Conservation (phyloP, 805 yeast genomes). For the Barnettozyma wickerhamii region DNA sequence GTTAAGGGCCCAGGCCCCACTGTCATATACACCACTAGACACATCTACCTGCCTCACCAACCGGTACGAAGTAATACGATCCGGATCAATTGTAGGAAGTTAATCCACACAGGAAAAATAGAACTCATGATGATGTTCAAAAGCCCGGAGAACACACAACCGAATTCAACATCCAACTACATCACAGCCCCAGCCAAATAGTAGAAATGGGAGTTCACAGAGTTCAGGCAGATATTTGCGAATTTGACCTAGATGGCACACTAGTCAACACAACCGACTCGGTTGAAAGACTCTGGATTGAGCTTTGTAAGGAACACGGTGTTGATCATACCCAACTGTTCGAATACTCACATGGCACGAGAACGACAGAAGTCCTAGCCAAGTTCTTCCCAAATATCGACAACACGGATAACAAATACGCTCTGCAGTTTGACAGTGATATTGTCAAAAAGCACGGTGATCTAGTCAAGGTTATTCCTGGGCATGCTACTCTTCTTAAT, state of each 20-base stretch:
- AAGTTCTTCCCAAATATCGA: slow-evolving; percentile 75
- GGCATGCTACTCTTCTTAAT: slow-evolving; percentile 62
- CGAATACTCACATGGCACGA: slow-evolving; percentile 58
- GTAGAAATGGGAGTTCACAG: slow-evolving; percentile 18
- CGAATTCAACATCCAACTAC: background rate
- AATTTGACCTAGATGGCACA: slow-evolving; percentile 88
- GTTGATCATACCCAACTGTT: slow-evolving; percentile 48
- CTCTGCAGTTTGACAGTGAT: slow-evolving; percentile 51
- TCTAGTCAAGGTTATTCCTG: slow-evolving; percentile 70
- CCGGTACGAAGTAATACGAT: no score
- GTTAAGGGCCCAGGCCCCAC: no score
- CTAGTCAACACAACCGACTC: slow-evolving; percentile 79
- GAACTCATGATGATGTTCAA: no score
- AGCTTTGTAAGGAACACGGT: slow-evolving; percentile 63
- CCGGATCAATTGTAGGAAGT: no score
- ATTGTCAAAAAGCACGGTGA: slow-evolving; percentile 72
- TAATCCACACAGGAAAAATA: no score
- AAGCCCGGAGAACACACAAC: background rate
- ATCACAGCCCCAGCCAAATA: no score
- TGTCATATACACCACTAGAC: no score
- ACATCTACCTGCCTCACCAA: no score
- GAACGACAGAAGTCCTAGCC: slow-evolving; percentile 75
- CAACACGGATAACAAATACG: slow-evolving; percentile 56
- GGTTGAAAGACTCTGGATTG: slow-evolving; percentile 79
- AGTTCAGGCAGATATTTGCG: slow-evolving; percentile 25